Base-by-base conservation (phyloP, 2,329 filamentous ascomycete genomes). In the Aspergillus carbonarius region DNA sequence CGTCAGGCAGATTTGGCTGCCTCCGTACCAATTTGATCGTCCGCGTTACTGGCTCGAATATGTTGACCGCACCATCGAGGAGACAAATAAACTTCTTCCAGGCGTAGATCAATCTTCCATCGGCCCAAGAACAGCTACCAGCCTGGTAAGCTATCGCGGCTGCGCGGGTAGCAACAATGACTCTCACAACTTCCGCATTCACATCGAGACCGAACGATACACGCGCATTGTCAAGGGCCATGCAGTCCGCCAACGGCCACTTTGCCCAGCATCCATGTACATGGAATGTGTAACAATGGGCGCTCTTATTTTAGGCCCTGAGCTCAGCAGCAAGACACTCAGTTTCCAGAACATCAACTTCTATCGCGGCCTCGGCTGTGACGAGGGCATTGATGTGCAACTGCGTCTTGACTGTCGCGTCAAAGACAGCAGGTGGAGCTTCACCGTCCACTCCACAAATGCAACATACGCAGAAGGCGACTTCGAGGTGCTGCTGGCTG, bases 1-100 rank as follows among this genome's bases (percentile, higher is more conserved):
- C 0, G 70, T 69, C 40, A 40, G 40, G 2, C 52, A 44, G 0
- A 2, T 74, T 1, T 30, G 62, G n/a, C 58, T 76, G 1, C 74
- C 74, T 4, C 68, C 72, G 1, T 76, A 76, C 58, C 74, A 76
- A 48, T 76, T 76, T 44, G 68, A 73, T 39, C 71, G 72, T 53
- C 61, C 60, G 0, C 44, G 54, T 1, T 72, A 76, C 47, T 77
- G 74, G 74, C 34, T 72, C 20, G 62, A 66, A 12, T 62, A 63
- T 30, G 46, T 35, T n/a, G 53, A 55, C 27, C 44, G 25, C 10
- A 40, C 42, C 12, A 5, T 34, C 15, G 42, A 55, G 18, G 37
- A 40, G 37, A 40, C 7, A 9, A 17, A 40, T n/a, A 40, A 40
- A 17, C 7, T 17, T 17, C 15, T 40, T 17, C 5, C 13, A 40